Percentiles rank a stretch among this genome's conserved stretches.
Conservation (phyloP, 345 rosid genomes). For the Odontarrhena argentea region DNA sequence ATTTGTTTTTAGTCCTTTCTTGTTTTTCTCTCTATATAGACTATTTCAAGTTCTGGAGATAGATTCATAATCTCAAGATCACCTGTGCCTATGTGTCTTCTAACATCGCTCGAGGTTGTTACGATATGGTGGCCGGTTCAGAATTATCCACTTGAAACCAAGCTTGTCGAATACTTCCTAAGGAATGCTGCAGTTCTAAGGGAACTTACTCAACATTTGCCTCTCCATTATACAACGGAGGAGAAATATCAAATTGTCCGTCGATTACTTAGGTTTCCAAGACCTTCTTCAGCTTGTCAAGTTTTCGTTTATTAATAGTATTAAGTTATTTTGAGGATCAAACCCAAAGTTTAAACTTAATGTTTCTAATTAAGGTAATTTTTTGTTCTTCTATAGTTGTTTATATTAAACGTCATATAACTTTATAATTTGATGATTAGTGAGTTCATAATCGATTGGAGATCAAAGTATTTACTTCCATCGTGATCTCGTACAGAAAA, state of each 20-base stretch:
- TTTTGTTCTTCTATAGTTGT: no score
- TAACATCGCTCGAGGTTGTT: conserved; percentile 14
- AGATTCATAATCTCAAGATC: neutral
- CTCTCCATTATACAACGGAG: no score
- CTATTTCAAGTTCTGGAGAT: neutral
- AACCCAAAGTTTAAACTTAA: no score
- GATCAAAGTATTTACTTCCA: no score
- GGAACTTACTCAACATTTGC: neutral
- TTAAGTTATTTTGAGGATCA: neutral
- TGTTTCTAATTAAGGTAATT: no score
- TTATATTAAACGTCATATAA: no score
- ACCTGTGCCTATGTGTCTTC: neutral
- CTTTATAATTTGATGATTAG: no score
- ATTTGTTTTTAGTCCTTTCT: neutral
- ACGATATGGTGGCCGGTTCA: no score
- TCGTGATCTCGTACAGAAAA: no score
- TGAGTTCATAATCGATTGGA: no score
- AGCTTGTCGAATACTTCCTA: neutral
- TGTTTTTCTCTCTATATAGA: neutral
- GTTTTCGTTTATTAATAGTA: neutral
- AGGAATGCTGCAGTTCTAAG: neutral
- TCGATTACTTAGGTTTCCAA: neutral
- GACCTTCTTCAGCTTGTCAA: neutral
- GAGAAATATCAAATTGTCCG: neutral
- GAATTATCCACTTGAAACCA: neutral